Conservation (phyloP, 192 early-diverging fungal species). For the Dissophora ornata region DNA sequence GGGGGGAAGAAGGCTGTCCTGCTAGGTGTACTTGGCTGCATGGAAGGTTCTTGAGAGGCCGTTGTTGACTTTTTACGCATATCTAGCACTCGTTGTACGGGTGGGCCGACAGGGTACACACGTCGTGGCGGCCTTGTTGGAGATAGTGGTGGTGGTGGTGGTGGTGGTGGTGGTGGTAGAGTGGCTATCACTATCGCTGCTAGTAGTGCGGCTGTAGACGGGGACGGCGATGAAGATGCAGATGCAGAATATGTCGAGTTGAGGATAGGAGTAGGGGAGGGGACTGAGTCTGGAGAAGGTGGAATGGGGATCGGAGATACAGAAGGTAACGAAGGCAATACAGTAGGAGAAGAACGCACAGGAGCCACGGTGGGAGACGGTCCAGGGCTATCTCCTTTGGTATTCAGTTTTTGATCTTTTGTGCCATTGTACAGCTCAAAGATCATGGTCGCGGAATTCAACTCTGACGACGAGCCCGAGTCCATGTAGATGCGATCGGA, state of each 20-base stretch:
- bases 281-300: not conserved
- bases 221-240: too few species aligned
- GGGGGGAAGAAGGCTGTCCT: not conserved
- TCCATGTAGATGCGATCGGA: not conserved
- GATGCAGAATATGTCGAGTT: too few species aligned
- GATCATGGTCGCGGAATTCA: slow-evolving; percentile 5
- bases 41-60: too few species aligned
- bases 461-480: not conserved
- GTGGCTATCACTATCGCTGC: too few species aligned
- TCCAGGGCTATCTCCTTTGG: too few species aligned
- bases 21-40: not conserved
- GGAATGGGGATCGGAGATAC: not conserved
- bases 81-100: too few species aligned
- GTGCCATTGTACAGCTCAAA: slow-evolving; percentile 12
- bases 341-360: not conserved
- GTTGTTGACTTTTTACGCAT: too few species aligned
- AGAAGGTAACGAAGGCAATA: not conserved
- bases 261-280: too few species aligned
- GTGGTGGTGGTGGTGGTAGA: too few species aligned
- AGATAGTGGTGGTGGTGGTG: not conserved
- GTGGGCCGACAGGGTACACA: not conserved
- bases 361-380: not conserved
- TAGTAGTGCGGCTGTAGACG: too few species aligned
- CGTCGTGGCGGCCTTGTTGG: not conserved
- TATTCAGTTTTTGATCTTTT: too few species aligned